These are phyloP conservation scores for Litsea cubeba DNA, from an alignment of 164 flowering plant genomes.

Conservation along the genomic window DNA sequence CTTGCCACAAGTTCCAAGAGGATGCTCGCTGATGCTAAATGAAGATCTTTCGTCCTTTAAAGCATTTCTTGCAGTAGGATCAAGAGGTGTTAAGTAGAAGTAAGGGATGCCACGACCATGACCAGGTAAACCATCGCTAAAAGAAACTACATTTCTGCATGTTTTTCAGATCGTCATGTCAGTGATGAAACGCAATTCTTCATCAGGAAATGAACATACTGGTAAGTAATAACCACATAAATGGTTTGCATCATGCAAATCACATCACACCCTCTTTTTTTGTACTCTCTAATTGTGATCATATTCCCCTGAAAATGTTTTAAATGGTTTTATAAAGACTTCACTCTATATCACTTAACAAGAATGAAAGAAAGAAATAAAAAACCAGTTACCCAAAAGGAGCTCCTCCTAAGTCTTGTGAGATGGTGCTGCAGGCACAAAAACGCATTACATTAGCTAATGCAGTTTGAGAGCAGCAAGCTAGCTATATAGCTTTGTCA, in stretches of 20 bases:
- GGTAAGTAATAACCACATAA: neutral
- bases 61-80: constrained; percentile 87
- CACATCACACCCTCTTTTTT: too few relatives aligned
- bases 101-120: constrained; percentile 80
- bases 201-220: neutral
- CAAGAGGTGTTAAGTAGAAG: constrained; percentile 87
- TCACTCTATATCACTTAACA: neutral
- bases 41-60: constrained; percentile 73
- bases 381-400: constrained; percentile 75
- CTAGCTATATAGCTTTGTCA: too few relatives aligned
- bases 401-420: constrained; percentile 72
- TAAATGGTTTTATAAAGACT: neutral
- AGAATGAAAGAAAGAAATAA: neutral
- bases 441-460: neutral
- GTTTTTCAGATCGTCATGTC: constrained; percentile 7
- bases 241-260: too few relatives aligned
- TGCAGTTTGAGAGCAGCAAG: neutral
- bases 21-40: constrained; percentile 68
- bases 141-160: constrained; percentile 95
- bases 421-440: constrained; percentile 68
- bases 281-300: too few relatives aligned
- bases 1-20: constrained; percentile 81
- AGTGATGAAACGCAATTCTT: neutral
- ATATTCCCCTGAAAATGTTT: neutral
- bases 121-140: constrained; percentile 83